Evolutionary conservation across 768 basidiomycete species (phyloP), one percentile per base, ranked within the genome.

Genomic region (Podaxis rugospora): DNA sequence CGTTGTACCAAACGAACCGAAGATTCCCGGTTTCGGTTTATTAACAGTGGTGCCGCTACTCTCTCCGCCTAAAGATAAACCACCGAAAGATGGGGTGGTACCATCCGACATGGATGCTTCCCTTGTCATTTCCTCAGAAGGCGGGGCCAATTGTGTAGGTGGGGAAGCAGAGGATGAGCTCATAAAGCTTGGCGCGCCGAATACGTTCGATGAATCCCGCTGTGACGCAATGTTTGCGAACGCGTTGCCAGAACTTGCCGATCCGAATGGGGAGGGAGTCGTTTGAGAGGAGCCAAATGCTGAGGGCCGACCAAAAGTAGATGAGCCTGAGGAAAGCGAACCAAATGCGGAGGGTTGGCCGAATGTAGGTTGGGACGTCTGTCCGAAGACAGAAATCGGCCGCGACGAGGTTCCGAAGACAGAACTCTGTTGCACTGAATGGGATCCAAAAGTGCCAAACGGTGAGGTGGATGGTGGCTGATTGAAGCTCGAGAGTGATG

Each of bases 101-200:
- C 74, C 75, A 62, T 79, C 79, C 1, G 77, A 73, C 80, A 82
- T 82, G 1, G 80, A 80, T 9, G 75, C 78, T 65, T 82, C 80
- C 36, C 78, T 74, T 4, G 77, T 74, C 63, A 81, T 77, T 35
- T 70, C 65, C 5, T 74, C 67, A 7, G 70, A 46, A 35, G 66
- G 62, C 32, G 71, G 47, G 13, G 65, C 51, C 39, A 46, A 67
- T 56, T n/a, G 62, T 55, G 37, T 46, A 37, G 55, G 37, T 46
- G 51, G 39, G 6, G 70, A 64, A 10, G 70, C 65, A 3, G 69
- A 55, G 47, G 73, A 64, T 23, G 72, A 55, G 27, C 49, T 65
- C 16, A 59, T 51, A 18, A 61, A 63, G 61, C 56, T 61, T 3
- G 68, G n/a, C 57, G 68, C 64, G n/a, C 66, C 66, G 49, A 71